These are phyloP conservation scores for Cyclostephanos tholiformis DNA, from an alignment of 108 stramenopile genomes.

Conservation along the genomic window DNA sequence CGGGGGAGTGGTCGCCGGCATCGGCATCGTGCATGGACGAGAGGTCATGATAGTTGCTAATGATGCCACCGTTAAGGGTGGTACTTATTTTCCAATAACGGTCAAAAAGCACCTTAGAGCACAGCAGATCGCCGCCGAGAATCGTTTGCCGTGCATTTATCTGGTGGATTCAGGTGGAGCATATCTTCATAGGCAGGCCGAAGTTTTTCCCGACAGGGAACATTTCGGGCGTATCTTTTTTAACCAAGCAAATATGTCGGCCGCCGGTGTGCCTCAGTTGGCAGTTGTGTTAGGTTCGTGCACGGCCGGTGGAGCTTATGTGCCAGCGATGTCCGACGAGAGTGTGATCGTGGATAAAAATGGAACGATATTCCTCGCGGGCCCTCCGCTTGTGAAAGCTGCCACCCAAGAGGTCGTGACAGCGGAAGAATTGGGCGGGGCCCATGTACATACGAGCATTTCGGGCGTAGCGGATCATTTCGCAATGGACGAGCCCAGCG, in stretches of 20 bases:
- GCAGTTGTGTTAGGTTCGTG: conserved; percentile 97
- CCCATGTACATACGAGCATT: conserved; percentile 86
- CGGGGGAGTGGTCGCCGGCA: conserved; percentile 96
- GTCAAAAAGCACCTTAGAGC: conserved; percentile 99
- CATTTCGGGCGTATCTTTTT: conserved; percentile 99
- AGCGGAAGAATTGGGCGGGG: conserved; percentile 97
- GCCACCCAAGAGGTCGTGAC: conserved; percentile 96
- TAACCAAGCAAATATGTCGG: conserved; percentile 95
- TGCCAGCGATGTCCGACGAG: conserved; percentile 98
- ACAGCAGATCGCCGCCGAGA: conserved; percentile 95
- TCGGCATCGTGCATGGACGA: conserved; percentile 89
- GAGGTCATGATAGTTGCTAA: conserved; percentile 97
- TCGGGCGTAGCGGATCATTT: conserved; percentile 97
- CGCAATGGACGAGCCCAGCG: conserved; percentile 91
- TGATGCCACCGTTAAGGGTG: conserved; percentile 99
- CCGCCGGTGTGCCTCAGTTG: conserved; percentile 90
- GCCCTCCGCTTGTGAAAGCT: conserved; percentile 98
- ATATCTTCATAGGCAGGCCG: conserved; percentile 94
- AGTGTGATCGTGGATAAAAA: conserved; percentile 95
- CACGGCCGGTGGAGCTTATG: conserved; percentile 99
- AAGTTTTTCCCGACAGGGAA: conserved; percentile 96
- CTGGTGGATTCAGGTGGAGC: conserved; percentile 96
- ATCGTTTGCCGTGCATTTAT: conserved; percentile 95
- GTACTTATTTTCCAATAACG: conserved; percentile 98
- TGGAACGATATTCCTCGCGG: conserved; percentile 98